Conservation (phyloP, 345 rosid species). For the Brassica rapa region DNA sequence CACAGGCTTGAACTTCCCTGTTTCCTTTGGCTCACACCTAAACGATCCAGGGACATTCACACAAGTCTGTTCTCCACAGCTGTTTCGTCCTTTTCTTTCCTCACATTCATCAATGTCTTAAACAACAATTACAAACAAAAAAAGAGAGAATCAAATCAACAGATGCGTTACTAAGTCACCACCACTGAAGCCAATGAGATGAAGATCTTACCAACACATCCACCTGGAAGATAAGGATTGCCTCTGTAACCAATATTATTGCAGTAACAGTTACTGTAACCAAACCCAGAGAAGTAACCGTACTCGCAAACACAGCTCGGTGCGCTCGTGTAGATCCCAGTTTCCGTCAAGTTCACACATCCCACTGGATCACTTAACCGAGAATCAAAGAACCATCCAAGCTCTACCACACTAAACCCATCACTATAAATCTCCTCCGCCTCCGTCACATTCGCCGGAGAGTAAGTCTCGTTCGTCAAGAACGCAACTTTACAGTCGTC, state of each 20-base stretch:
- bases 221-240: neutral
- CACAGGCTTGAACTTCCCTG: neutral
- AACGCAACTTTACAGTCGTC: neutral
- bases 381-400: conserved; percentile 1
- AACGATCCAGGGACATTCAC: neutral
- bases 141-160: neutral
- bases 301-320: neutral
- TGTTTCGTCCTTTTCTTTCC: neutral
- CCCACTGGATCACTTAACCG: neutral
- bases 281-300: neutral
- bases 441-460: neutral
- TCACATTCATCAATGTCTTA: neutral
- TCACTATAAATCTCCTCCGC: neutral
- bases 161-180: neutral
- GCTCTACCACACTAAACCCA: neutral
- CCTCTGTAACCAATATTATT: neutral
- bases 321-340: neutral
- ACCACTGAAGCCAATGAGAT: neutral
- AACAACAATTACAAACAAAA: neutral
- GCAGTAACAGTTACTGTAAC: neutral
- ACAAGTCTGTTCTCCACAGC: neutral
- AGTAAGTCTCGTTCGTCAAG: neutral
- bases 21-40: neutral
- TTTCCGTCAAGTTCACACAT: neutral
- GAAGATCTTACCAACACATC: neutral